Evolutionary conservation across 345 rosid genomes (phyloP).

Genomic region (Acer campestre): DNA sequence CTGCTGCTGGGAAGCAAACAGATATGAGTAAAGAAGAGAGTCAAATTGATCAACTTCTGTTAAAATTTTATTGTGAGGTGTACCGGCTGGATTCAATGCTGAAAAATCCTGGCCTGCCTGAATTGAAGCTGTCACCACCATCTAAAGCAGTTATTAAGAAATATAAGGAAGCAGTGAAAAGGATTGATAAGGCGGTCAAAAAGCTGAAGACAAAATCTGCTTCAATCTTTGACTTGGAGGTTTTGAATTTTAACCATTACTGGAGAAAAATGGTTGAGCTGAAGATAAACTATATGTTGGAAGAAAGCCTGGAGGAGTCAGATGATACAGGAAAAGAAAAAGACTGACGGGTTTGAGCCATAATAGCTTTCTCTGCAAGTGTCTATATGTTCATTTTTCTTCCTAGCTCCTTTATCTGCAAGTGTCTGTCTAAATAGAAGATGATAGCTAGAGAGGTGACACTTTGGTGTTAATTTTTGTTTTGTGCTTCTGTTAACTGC

Average conservation of each 20-base stretch:
- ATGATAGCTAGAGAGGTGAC: neutral
- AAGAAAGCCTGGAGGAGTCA: neutral
- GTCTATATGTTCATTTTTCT: neutral
- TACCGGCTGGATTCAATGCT: neutral
- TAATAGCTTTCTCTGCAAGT: neutral
- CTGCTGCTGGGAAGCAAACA: neutral
- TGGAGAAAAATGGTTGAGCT: neutral
- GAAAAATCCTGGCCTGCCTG: constrained; percentile 1
- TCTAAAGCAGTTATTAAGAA: neutral
- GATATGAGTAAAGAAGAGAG: neutral
- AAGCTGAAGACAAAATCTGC: neutral
- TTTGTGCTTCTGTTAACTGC: neutral
- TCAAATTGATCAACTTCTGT: neutral
- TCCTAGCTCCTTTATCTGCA: neutral
- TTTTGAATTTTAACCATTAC: neutral
- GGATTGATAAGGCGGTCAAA: neutral
- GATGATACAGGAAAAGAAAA: neutral
- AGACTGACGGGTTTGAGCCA: neutral
- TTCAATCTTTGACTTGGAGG: neutral
- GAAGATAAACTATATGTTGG: neutral
- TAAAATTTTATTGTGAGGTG: neutral
- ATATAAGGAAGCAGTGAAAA: neutral
- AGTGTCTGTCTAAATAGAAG: neutral
- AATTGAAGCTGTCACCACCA: neutral
- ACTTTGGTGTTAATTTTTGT: neutral